Base-by-base conservation (phyloP, 140 eudicot genomes). In the Flaveria floridana region DNA sequence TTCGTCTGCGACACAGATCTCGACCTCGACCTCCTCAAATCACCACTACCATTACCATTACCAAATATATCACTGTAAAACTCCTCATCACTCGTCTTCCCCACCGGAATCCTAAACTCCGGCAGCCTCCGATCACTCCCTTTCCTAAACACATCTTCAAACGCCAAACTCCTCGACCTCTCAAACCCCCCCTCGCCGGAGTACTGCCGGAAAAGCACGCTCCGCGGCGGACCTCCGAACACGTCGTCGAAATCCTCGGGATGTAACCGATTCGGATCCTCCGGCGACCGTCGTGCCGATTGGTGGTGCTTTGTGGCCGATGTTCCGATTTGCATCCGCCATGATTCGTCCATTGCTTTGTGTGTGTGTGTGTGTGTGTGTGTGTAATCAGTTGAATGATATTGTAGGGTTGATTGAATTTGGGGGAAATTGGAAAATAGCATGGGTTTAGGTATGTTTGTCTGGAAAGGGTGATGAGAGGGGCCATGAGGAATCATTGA, bases 181-280 rank as follows among this genome's bases (percentile, higher is more conserved):
- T 34, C 41, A 6, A 34, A 34, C 41, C 41, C 41, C 41, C 76
- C 68, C 9, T 78, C 84, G 20, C 59, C 76, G 8, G 96, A 85
- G 71, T 72, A 85, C 14, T 79, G 86, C 66, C 94, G 85, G 26
- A 85, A 79, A 50, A 89, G 82, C 52, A 89, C 76, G 10, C 82
- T 89, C 23, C 89, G 85, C 1, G 97, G 96, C 6, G 97, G 97
- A 42, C 96, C 97, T 4, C 97, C 97, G 48, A 89, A 91, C 0
- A 91, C 96, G 42, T 91, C 97, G 61, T 80, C 79, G 59, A 89
- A 91, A 62, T 91, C 91, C 41, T 85, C 74, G 6, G 96, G 91
- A 39, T 82, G 55, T 46, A 86, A 73, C 25, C 62, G 64, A 4
- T 76, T 53, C 8, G 48, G 14, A 13, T 44, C 13, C 14, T 44